Conservation (phyloP, 225 moss, liverwort and hornwort species). For the Sphagnum tenellum region DNA sequence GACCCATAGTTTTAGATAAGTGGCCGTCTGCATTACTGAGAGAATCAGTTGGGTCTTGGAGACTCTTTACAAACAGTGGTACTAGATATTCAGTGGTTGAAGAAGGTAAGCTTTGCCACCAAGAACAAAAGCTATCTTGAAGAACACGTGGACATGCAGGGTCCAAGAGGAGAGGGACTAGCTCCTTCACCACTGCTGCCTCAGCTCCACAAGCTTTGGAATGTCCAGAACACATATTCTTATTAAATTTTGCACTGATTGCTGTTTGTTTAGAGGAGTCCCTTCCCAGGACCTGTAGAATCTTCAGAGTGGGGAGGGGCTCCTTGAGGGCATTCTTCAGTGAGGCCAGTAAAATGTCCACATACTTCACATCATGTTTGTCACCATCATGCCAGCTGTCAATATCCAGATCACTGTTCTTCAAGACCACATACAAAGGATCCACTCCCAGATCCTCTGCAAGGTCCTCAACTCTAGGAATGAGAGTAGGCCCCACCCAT, state of each 20-base stretch:
- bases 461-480: conserved; percentile 6
- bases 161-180: conserved; percentile 68
- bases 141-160: conserved; percentile 59
- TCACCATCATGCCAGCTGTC: conserved; percentile 20
- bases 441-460: conserved; percentile 12
- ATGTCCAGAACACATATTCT: conserved; percentile 33
- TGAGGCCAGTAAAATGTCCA: conserved; percentile 28
- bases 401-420: conserved; percentile 19
- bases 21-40: conserved; percentile 11
- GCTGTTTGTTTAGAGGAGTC: conserved; percentile 21
- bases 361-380: conserved; percentile 10
- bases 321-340: conserved; percentile 54
- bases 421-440: conserved; percentile 9
- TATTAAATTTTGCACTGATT: conserved; percentile 11
- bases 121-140: conserved; percentile 79
- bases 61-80: conserved; percentile 60
- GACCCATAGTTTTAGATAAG: conserved; percentile 18
- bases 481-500: conserved; percentile 53
- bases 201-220: conserved; percentile 61
- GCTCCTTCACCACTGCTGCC: conserved; percentile 62
- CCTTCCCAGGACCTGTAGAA: conserved; percentile 35
- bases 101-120: conserved; percentile 71
- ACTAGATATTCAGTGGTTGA: conserved; percentile 65
- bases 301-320: conserved; percentile 62
- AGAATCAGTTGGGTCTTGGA: conserved; percentile 39